Conservation (phyloP, 2,329 filamentous ascomycete genomes). For the Epichloe hybrida region DNA sequence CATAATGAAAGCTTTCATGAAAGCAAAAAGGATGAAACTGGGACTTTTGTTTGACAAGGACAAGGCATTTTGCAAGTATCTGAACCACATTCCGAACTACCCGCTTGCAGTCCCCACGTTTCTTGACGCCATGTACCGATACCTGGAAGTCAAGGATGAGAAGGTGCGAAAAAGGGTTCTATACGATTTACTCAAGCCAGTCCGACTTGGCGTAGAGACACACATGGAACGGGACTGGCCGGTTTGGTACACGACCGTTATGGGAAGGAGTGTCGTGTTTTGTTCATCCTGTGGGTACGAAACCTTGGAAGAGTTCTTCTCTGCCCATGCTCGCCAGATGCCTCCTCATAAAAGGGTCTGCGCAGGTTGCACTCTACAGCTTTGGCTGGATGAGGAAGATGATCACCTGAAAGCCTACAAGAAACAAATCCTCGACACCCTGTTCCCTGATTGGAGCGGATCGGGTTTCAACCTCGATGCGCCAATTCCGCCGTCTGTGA, state of each 20-base stretch:
- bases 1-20: slow-evolving; percentile 21
- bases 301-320: slow-evolving; percentile 19
- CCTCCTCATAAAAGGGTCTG: slow-evolving; percentile 13
- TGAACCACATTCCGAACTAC: slow-evolving; percentile 16
- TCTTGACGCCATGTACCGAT: slow-evolving; percentile 21
- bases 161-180: slow-evolving; percentile 10
- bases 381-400: slow-evolving; percentile 15
- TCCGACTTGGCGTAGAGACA: slow-evolving; percentile 15
- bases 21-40: slow-evolving; percentile 17
- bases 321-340: background rate
- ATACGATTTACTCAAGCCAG: slow-evolving; percentile 21
- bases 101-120: slow-evolving; percentile 17
- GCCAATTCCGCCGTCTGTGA: slow-evolving; percentile 11
- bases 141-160: background rate
- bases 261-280: slow-evolving; percentile 14
- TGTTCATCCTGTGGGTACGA: slow-evolving; percentile 24
- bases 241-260: slow-evolving; percentile 12
- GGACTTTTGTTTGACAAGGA: slow-evolving; percentile 17
- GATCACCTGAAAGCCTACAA: slow-evolving; percentile 16
- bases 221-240: slow-evolving; percentile 10
- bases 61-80: slow-evolving; percentile 17
- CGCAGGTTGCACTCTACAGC: slow-evolving; percentile 17
- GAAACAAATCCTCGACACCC: slow-evolving; percentile 5
- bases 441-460: slow-evolving; percentile 16
- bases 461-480: slow-evolving; percentile 19